Percentiles rank a stretch among this genome's conserved stretches.
Evolutionary conservation across 768 basidiomycete genomes (phyloP).

Genomic region (Mycena haematopus): DNA sequence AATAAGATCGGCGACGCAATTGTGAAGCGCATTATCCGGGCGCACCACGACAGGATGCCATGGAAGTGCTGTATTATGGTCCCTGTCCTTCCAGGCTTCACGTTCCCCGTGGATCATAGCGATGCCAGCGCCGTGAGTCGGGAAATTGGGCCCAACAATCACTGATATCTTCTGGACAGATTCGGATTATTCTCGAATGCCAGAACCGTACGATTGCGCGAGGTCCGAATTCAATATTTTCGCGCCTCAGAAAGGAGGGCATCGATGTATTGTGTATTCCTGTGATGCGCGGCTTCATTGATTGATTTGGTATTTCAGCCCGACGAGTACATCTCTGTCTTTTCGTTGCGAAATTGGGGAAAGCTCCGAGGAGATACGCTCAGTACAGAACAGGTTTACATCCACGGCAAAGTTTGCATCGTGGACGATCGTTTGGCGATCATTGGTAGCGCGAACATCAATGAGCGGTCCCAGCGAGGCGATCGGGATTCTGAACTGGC

Average conservation of each 20-base stretch:
- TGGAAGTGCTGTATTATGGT: conserved; percentile 96
- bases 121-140: conserved; percentile 87
- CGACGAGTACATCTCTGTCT: conserved; percentile 89
- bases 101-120: conserved; percentile 89
- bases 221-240: conserved; percentile 92
- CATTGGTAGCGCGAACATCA: conserved; percentile 97
- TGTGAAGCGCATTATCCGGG: conserved; percentile 88
- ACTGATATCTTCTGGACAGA: conserved; percentile 48
- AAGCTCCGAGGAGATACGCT: conserved; percentile 85
- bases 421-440: conserved; percentile 95
- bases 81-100: conserved; percentile 92
- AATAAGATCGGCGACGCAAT: conserved; percentile 96
- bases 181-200: conserved; percentile 94
- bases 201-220: conserved; percentile 90
- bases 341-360: conserved; percentile 92
- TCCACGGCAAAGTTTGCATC: conserved; percentile 87
- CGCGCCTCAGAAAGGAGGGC: conserved; percentile 80
- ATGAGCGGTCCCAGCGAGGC: conserved; percentile 93
- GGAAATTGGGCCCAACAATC: conserved; percentile 7
- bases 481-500: conserved; percentile 97
- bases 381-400: conserved; percentile 94
- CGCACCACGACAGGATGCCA: conserved; percentile 76
- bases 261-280: conserved; percentile 73
- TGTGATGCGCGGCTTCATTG: conserved; percentile 4
- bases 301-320: conserved; percentile 59